These are phyloP conservation scores for Zarea fungicola DNA, from an alignment of 2,329 filamentous ascomycete genomes.

Conservation along the genomic window DNA sequence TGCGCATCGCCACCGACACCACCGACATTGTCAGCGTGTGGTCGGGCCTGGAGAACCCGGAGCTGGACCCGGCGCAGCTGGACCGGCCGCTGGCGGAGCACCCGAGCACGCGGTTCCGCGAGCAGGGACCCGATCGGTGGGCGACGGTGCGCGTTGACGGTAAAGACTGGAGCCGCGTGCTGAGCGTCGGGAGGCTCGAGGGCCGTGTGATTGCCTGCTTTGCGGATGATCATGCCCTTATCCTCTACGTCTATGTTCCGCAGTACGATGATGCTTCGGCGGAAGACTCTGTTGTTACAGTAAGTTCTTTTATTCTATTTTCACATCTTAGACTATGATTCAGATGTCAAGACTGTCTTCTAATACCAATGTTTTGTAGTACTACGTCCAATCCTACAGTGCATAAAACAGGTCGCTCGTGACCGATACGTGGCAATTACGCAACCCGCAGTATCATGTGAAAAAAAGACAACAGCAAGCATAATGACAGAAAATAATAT, in stretches of 20 bases:
- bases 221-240: conserved; percentile 71
- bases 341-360: neutral
- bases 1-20: conserved; percentile 77
- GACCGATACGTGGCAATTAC: conserved; percentile 4
- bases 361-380: conserved; percentile 27
- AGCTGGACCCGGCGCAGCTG: conserved; percentile 74
- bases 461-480: neutral
- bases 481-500: conserved; percentile 10
- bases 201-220: conserved; percentile 92
- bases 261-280: conserved; percentile 60
- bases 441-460: neutral
- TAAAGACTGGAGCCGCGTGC: conserved; percentile 88
- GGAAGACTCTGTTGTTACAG: conserved; percentile 72
- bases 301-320: conserved; percentile 37
- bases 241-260: conserved; percentile 76
- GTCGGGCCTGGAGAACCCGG: conserved; percentile 80
- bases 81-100: conserved; percentile 69
- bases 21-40: conserved; percentile 82
- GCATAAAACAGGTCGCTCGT: conserved; percentile 7
- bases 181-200: conserved; percentile 85
- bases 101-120: conserved; percentile 73
- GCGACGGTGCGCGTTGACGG: conserved; percentile 88
- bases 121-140: conserved; percentile 76
- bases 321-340: no score
- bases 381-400: conserved; percentile 41